These are phyloP conservation scores for Kernera saxatilis DNA, from an alignment of 345 rosid genomes.

Conservation along the genomic window DNA sequence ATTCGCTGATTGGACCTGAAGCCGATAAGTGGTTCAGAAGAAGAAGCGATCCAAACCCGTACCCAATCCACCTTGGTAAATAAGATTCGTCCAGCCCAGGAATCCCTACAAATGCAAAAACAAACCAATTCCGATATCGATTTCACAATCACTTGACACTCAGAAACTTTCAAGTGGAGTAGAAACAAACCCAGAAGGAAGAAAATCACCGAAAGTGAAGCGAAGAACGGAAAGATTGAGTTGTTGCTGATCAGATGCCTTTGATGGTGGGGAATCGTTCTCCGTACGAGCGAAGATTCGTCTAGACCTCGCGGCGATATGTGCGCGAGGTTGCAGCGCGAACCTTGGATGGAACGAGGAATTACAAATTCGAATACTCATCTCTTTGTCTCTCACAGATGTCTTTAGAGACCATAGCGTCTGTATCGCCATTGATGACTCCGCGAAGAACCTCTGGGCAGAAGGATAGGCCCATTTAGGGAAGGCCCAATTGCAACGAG, in stretches of 20 bases:
- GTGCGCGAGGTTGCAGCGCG: conserved; percentile 28
- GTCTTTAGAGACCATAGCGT: neutral
- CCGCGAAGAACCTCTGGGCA: neutral
- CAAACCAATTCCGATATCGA: neutral
- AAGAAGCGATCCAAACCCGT: conserved; percentile 87
- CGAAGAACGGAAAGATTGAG: conserved; percentile 88
- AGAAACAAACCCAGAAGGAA: neutral
- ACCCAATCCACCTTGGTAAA: conserved; percentile 89
- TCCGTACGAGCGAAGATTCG: conserved; percentile 35
- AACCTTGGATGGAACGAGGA: neutral
- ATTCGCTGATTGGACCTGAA: conserved; percentile 18
- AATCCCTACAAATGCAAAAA: conserved; percentile 42
- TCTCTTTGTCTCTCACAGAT: neutral
- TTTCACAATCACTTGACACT: neutral
- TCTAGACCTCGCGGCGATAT: conserved; percentile 6
- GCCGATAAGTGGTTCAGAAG: conserved; percentile 44
- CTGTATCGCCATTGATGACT: conserved; percentile 6
- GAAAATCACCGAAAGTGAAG: conserved; percentile 59
- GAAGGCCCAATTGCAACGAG: neutral
- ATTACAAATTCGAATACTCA: conserved; percentile 22
- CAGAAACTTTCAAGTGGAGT: neutral
- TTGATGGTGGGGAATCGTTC: conserved; percentile 28
- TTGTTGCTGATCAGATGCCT: conserved; percentile 38
- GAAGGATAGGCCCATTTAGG: conserved; percentile 3
- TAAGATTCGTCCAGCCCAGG: conserved; percentile 89